Evolutionary conservation across 768 basidiomycete genomes (phyloP).

Genomic region (Pulveroboletus sp.): DNA sequence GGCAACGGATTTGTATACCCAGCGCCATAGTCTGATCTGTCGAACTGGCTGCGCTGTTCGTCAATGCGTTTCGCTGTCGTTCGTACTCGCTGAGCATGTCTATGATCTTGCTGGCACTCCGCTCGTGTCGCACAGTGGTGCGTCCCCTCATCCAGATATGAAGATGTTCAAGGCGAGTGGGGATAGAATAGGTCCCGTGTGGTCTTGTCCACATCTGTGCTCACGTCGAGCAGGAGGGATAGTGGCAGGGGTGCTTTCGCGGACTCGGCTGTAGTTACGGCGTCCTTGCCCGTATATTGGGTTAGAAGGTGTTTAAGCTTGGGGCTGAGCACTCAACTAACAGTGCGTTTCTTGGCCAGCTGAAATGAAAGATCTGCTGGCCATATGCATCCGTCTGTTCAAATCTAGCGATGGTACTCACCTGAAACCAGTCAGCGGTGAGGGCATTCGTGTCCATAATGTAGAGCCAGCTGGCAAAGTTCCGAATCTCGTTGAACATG

Average conservation of each 20-base stretch:
- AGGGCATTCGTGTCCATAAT: conserved; percentile 93
- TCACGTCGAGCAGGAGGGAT: conserved; percentile 14
- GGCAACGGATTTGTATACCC: too few species aligned
- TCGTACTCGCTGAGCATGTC: too few species aligned
- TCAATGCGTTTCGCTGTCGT: too few species aligned
- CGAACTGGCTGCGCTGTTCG: too few species aligned
- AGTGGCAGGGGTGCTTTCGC: conserved; percentile 40
- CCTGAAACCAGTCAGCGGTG: conserved; percentile 92
- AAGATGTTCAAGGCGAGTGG: too few species aligned
- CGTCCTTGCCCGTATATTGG: conserved; percentile 57
- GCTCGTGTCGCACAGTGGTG: too few species aligned
- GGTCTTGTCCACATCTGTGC: conserved; percentile 30
- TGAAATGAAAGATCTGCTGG: conserved; percentile 59
- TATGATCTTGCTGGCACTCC: too few species aligned
- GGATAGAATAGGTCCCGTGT: too few species aligned
- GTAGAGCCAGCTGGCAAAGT: conserved; percentile 89
- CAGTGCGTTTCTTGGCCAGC: conserved; percentile 58
- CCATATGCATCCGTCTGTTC: background rate
- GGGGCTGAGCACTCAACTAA: conserved; percentile 36
- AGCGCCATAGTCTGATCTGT: too few species aligned
- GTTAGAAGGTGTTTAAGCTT: background rate
- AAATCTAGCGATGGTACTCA: conserved; percentile 12
- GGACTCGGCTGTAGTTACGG: too few species aligned
- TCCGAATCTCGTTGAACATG: conserved; percentile 91
- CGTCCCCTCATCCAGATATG: too few species aligned